Conservation (phyloP, 352 stramenopile genomes). For the Thraustotheca clavata region DNA sequence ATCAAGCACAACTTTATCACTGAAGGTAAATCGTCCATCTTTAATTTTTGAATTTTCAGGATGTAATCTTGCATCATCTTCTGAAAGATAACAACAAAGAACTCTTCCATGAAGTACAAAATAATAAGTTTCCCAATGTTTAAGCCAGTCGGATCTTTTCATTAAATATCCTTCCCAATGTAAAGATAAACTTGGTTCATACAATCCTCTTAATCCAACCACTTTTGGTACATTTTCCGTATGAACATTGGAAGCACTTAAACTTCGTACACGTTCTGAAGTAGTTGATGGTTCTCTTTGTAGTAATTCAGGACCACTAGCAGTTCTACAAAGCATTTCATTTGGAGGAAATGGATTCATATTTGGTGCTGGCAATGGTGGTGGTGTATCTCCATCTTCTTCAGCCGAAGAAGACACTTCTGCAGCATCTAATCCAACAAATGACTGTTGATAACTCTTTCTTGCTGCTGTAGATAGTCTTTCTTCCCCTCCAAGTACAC, state of each 20-base stretch:
- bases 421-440: conserved; percentile 6
- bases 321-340: neutral
- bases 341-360: neutral
- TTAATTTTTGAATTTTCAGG: conserved; percentile 85
- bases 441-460: conserved; percentile 11
- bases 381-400: neutral
- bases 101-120: conserved; percentile 60
- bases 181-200: conserved; percentile 32
- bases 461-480: conserved; percentile 8
- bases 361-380: neutral
- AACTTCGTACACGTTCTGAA: neutral
- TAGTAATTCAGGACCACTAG: conserved; percentile 6
- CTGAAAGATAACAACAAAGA: conserved; percentile 76
- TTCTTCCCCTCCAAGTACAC: conserved; percentile 15
- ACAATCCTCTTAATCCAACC: conserved; percentile 9
- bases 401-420: neutral
- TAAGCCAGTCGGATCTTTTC: conserved; percentile 85
- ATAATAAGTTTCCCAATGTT: conserved; percentile 87
- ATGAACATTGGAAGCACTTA: conserved; percentile 7
- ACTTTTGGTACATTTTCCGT: neutral
- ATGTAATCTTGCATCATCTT: conserved; percentile 65
- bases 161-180: conserved; percentile 83
- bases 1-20: conserved; percentile 62
- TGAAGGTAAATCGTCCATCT: conserved; percentile 80
- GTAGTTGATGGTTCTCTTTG: neutral